Percentiles rank a stretch among this genome's conserved stretches.
Conservation (phyloP, 345 rosid species). For the Stellera chamaejasme region DNA sequence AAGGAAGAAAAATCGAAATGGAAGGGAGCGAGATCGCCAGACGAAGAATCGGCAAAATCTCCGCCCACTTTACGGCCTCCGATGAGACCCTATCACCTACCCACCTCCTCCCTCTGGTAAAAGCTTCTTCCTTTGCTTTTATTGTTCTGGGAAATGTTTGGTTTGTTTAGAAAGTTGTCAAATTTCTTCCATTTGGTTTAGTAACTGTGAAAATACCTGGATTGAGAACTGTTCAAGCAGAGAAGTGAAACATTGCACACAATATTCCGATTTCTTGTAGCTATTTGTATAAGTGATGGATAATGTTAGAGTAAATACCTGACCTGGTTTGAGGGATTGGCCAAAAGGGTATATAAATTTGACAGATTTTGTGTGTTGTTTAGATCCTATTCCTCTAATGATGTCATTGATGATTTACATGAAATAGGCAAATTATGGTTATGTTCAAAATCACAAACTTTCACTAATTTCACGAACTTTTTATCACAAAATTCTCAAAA, state of each 20-base stretch:
- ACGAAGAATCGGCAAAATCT: conserved; percentile 56
- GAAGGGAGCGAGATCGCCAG: conserved; percentile 38
- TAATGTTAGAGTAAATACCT: too few relatives aligned
- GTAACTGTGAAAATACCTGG: neutral
- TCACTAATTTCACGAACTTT: too few relatives aligned
- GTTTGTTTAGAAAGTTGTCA: neutral
- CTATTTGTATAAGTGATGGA: neutral
- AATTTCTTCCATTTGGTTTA: too few relatives aligned
- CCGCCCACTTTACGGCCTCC: conserved; percentile 43
- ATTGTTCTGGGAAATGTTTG: neutral
- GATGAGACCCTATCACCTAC: conserved; percentile 31
- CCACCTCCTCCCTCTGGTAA: conserved; percentile 61
- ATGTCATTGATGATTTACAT: too few relatives aligned
- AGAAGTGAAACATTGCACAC: too few relatives aligned
- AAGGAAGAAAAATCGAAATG: conserved; percentile 24
- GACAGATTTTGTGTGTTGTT: too few relatives aligned
- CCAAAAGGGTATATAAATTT: too few relatives aligned
- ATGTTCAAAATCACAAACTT: too few relatives aligned
- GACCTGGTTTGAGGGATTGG: too few relatives aligned
- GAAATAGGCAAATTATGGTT: too few relatives aligned
- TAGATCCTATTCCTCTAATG: too few relatives aligned
- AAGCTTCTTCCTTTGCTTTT: neutral
- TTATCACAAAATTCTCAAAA: too few relatives aligned
- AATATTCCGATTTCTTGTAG: neutral
- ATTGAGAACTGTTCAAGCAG: neutral